These are phyloP conservation scores for Sugiyamaella smithiae DNA, from an alignment of 805 yeast genomes.

Conservation along the genomic window DNA sequence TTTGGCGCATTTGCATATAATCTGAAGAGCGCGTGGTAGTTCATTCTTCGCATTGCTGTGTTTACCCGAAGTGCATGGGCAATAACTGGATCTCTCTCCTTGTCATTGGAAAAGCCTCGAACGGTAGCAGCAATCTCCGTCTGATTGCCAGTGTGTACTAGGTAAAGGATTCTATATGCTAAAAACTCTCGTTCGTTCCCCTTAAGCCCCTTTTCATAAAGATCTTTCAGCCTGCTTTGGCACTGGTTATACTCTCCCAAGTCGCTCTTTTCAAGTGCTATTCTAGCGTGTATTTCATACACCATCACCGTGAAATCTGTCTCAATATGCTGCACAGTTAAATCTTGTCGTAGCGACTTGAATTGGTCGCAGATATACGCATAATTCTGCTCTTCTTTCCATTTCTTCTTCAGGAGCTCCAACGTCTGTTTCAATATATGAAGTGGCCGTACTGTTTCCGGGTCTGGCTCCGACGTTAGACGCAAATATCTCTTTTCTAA, in stretches of 20 bases:
- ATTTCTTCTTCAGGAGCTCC: conserved; percentile 51
- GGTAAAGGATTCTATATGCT: conserved; percentile 70
- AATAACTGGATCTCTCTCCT: conserved; percentile 30
- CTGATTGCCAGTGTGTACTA: conserved; percentile 66
- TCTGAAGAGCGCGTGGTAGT: conserved; percentile 54
- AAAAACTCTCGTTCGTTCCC: conserved; percentile 58
- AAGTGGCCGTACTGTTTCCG: conserved; percentile 75
- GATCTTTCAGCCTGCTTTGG: conserved; percentile 68
- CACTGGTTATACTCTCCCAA: conserved; percentile 96
- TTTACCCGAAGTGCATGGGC: conserved; percentile 40
- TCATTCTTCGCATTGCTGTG: conserved; percentile 37
- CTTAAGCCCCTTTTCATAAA: conserved; percentile 48
- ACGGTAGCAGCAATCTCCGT: conserved; percentile 51
- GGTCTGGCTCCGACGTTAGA: conserved; percentile 89
- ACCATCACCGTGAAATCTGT: conserved; percentile 72
- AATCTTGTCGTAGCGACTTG: conserved; percentile 88
- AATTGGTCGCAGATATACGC: conserved; percentile 83
- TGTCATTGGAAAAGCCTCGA: conserved; percentile 23
- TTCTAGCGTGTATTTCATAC: conserved; percentile 80
- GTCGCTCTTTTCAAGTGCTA: conserved; percentile 82
- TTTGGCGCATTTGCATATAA: conserved; percentile 41
- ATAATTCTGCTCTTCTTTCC: conserved; percentile 54
- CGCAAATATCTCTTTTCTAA: conserved; percentile 80
- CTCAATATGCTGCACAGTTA: conserved; percentile 86
- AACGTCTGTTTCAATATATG: conserved; percentile 57